These are phyloP conservation scores for Fusarium falciforme DNA, from an alignment of 2,329 filamentous ascomycete genomes.

Conservation along the genomic window DNA sequence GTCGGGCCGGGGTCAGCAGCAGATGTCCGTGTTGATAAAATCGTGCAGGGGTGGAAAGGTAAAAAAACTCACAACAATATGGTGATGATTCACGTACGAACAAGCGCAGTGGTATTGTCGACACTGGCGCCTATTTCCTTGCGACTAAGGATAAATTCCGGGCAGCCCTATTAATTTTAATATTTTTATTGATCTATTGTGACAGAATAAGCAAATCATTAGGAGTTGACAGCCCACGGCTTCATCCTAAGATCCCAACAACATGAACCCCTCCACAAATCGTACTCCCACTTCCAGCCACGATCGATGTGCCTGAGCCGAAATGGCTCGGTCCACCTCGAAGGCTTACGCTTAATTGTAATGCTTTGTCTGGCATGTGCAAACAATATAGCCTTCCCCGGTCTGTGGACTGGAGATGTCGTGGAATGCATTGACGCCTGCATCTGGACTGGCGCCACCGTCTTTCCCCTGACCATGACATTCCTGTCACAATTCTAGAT, in stretches of 20 bases:
- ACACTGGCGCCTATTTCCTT: not conserved
- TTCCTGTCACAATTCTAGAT: constrained; percentile 27
- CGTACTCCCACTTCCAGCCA: not conserved
- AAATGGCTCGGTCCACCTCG: no score
- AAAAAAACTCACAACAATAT: not conserved
- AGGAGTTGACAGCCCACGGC: not conserved
- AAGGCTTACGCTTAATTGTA: no score
- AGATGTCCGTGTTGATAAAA: not conserved
- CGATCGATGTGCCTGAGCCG: not conserved
- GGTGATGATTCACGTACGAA: not conserved
- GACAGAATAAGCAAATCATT: not conserved
- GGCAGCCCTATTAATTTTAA: fast-evolving
- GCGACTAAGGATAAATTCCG: not conserved
- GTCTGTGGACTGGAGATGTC: not conserved
- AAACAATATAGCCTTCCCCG: not conserved
- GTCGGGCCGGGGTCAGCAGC: not conserved
- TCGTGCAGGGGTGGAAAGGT: not conserved
- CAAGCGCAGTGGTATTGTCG: no score
- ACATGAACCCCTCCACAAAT: not conserved
- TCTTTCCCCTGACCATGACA: constrained; percentile 12
- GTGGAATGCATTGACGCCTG: constrained; percentile 22
- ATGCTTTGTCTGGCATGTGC: constrained; percentile 13
- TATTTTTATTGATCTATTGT: fast-evolving
- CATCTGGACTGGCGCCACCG: constrained; percentile 7
- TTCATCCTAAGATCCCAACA: not conserved